These are phyloP conservation scores for Nannochloropsis salina DNA, from an alignment of 108 stramenopile species.

Conservation along the genomic window DNA sequence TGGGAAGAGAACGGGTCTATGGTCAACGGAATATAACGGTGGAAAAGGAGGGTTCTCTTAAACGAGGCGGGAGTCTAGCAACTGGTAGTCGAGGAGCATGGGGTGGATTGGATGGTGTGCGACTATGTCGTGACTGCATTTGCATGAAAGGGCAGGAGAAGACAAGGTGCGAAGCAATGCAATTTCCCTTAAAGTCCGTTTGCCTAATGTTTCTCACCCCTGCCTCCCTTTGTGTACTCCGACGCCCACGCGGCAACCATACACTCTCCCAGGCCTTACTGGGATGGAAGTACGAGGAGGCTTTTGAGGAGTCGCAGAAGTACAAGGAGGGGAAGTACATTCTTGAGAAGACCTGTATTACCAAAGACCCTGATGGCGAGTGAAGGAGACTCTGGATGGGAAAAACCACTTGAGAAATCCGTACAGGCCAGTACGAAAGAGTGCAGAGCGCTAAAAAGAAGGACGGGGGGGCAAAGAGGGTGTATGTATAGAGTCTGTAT, in stretches of 20 bases:
- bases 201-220: not conserved
- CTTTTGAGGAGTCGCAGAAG: not conserved
- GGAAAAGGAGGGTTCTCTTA: no score
- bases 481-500: no score
- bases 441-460: no score
- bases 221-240: no score
- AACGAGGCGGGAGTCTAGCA: no score
- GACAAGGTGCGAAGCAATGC: not conserved
- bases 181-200: not conserved
- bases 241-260: no score
- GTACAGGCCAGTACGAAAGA: no score
- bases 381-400: not conserved
- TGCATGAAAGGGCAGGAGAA: not conserved
- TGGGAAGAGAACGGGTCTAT: not conserved
- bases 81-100: not conserved
- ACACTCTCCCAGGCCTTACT: not conserved
- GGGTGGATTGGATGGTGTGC: not conserved
- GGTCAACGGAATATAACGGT: no score
- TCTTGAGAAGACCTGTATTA: not conserved
- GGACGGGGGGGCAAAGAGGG: no score
- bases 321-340: constrained; percentile 4
- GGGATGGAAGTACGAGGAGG: constrained; percentile 9
- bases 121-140: not conserved
- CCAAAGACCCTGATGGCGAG: not conserved
- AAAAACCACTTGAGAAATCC: no score